A percentile compares a stretch with the other conserved stretches of the same genome.
Evolutionary conservation across 345 rosid species (phyloP).

Genomic region (Populus nigra): DNA sequence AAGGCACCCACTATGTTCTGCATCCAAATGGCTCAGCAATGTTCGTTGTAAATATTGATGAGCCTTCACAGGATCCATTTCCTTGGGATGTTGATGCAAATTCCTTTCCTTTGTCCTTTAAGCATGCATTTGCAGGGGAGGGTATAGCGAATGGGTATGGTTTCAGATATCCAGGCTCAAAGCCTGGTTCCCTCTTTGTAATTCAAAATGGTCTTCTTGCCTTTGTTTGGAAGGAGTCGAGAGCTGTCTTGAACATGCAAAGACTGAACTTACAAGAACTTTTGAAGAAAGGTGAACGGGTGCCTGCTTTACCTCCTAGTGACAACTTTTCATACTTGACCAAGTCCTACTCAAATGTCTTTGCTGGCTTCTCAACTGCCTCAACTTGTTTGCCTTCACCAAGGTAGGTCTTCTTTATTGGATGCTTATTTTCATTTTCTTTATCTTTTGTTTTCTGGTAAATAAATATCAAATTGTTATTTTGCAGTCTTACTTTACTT

Average conservation of each 20-base stretch:
- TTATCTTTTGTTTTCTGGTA: neutral
- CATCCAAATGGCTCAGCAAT: slow-evolving; percentile 91
- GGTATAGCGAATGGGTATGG: slow-evolving; percentile 91
- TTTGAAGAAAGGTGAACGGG: slow-evolving; percentile 67
- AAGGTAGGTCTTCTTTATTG: slow-evolving; percentile 36
- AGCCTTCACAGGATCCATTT: slow-evolving; percentile 62
- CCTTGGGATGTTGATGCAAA: slow-evolving; percentile 67
- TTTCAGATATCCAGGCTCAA: slow-evolving; percentile 83
- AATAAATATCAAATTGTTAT: neutral
- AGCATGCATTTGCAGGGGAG: slow-evolving; percentile 61
- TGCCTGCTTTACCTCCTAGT: slow-evolving; percentile 60
- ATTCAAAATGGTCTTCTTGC: slow-evolving; percentile 65
- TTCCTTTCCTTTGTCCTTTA: slow-evolving; percentile 41
- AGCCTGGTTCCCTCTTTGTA: slow-evolving; percentile 75
- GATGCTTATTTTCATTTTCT: neutral
- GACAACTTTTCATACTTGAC: slow-evolving; percentile 73
- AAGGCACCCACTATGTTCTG: slow-evolving; percentile 80
- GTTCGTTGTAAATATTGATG: slow-evolving; percentile 69
- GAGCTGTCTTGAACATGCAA: slow-evolving; percentile 65
- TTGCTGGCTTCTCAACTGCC: slow-evolving; percentile 51
- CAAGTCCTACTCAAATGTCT: slow-evolving; percentile 77
- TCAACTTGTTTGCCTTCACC: slow-evolving; percentile 41
- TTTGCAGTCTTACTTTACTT: neutral
- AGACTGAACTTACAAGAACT: slow-evolving; percentile 64
- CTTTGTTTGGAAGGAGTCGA: slow-evolving; percentile 82